phyloP scores from a whole-genome alignment of 2,329 filamentous ascomycete genomes.

The Neopestalotiopsis clavispora region DNA sequence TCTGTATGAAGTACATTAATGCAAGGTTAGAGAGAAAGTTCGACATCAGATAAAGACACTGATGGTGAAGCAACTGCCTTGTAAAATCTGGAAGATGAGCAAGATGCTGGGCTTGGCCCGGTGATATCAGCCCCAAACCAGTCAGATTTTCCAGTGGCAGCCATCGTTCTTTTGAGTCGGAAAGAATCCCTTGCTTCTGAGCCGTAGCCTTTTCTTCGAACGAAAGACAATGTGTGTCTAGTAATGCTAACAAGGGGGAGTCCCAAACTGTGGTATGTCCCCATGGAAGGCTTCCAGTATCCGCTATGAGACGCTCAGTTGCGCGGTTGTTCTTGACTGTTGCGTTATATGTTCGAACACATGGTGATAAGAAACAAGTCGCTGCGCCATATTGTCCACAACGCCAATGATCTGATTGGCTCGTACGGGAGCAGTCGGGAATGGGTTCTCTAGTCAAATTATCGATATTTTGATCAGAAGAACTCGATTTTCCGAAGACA shows the following conservation, averaged over 20 bases:
- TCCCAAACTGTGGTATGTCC: not conserved
- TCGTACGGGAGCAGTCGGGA: not conserved
- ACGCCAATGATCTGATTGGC: not conserved
- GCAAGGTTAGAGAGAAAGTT: too few relatives aligned
- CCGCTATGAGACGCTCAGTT: not conserved
- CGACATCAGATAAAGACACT: not conserved
- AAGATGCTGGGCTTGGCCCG: too few relatives aligned
- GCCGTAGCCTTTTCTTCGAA: not conserved
- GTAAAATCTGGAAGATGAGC: too few relatives aligned
- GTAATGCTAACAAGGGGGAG: not conserved
- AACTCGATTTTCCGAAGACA: not conserved
- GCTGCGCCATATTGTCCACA: slow-evolving; percentile 14
- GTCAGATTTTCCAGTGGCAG: not conserved
- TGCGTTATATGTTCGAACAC: slow-evolving; percentile 13
- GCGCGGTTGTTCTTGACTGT: not conserved
- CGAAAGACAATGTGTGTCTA: slow-evolving; percentile 5
- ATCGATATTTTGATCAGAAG: not conserved
- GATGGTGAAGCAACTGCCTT: not conserved
- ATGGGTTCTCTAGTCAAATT: not conserved
- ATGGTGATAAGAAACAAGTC: not conserved
- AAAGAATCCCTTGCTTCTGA: not conserved
- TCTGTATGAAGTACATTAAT: too few relatives aligned
- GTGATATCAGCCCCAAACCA: not conserved
- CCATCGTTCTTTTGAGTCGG: not conserved
- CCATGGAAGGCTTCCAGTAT: not conserved